Evolutionary conservation across 2,329 filamentous ascomycete genomes (phyloP).

Genomic region (Bertia moriformis): DNA sequence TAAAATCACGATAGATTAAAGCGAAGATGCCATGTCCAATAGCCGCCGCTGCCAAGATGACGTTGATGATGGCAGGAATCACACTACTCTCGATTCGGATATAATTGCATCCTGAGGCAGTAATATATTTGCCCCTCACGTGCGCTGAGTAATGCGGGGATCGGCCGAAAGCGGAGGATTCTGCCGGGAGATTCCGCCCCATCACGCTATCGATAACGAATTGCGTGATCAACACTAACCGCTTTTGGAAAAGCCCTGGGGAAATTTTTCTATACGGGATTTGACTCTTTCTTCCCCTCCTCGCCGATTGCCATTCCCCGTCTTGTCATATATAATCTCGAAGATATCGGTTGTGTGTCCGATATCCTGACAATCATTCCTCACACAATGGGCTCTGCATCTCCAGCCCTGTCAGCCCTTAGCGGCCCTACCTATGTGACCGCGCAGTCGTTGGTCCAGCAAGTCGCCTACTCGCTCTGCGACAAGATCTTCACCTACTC

Average conservation of each 20-base stretch:
- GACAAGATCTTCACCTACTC: conserved; percentile 98
- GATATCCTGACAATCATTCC: not conserved
- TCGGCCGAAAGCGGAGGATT: not conserved
- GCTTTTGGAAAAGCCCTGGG: not conserved
- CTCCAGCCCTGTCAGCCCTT: conserved; percentile 27
- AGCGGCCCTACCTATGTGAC: conserved; percentile 84
- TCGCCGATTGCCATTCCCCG: not conserved
- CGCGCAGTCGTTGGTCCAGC: conserved; percentile 83
- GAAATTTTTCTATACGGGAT: not conserved
- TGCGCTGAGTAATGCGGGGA: not conserved
- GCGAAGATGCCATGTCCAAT: too few relatives aligned
- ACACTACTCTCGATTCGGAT: too few relatives aligned
- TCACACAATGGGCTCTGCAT: not conserved
- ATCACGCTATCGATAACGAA: not conserved
- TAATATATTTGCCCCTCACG: too few relatives aligned
- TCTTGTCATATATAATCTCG: not conserved
- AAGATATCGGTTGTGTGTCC: conserved; percentile 1
- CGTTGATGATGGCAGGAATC: too few relatives aligned
- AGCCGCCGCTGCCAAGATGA: too few relatives aligned
- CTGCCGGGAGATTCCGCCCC: not conserved
- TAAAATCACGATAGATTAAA: too few relatives aligned
- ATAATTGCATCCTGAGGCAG: too few relatives aligned
- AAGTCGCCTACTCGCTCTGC: conserved; percentile 85
- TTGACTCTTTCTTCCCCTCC: not conserved
- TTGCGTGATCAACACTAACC: conserved; percentile 1